Conservation (phyloP, 495 filamentous ascomycete genomes). For the Parathielavia appendiculata region DNA sequence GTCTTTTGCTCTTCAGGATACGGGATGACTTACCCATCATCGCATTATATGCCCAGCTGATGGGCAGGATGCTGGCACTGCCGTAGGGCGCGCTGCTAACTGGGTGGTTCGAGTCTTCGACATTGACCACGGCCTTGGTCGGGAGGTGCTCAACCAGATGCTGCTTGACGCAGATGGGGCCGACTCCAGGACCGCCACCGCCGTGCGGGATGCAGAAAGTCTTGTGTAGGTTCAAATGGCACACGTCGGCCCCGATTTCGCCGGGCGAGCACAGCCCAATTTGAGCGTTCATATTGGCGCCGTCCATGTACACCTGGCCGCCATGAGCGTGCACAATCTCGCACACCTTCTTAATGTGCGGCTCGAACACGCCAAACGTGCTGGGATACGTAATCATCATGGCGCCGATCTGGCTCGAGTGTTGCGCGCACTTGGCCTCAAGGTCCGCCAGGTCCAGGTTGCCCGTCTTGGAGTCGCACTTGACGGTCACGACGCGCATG, state of each 20-base stretch:
- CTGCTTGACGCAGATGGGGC: slow-evolving; percentile 86
- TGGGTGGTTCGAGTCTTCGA: slow-evolving; percentile 48
- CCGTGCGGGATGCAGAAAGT: slow-evolving; percentile 99
- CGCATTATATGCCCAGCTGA: slow-evolving; percentile 96
- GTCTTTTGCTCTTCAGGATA: not conserved
- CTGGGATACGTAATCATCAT: slow-evolving; percentile 99
- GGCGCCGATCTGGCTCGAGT: slow-evolving; percentile 79
- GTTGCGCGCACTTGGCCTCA: slow-evolving; percentile 79
- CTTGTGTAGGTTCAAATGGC: slow-evolving; percentile 97
- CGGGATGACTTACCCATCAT: slow-evolving; percentile 67
- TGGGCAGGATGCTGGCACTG: slow-evolving; percentile 89
- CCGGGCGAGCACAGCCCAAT: slow-evolving; percentile 96
- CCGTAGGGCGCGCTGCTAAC: slow-evolving; percentile 88
- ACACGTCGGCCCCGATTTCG: slow-evolving; percentile 96
- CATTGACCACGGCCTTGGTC: slow-evolving; percentile 51
- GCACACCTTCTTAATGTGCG: slow-evolving; percentile 80
- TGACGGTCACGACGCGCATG: slow-evolving; percentile 92
- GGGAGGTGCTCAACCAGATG: slow-evolving; percentile 79
- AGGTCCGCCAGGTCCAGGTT: slow-evolving; percentile 88
- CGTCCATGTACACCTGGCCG: slow-evolving; percentile 98
- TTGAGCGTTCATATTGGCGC: slow-evolving; percentile 98
- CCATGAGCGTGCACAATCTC: slow-evolving; percentile 81
- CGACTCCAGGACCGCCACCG: slow-evolving; percentile 91
- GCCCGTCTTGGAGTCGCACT: slow-evolving; percentile 81
- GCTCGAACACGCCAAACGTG: slow-evolving; percentile 96